Evolutionary conservation across 2,329 filamentous ascomycete species (phyloP).

Genomic region (Aspergillus uvarum): DNA sequence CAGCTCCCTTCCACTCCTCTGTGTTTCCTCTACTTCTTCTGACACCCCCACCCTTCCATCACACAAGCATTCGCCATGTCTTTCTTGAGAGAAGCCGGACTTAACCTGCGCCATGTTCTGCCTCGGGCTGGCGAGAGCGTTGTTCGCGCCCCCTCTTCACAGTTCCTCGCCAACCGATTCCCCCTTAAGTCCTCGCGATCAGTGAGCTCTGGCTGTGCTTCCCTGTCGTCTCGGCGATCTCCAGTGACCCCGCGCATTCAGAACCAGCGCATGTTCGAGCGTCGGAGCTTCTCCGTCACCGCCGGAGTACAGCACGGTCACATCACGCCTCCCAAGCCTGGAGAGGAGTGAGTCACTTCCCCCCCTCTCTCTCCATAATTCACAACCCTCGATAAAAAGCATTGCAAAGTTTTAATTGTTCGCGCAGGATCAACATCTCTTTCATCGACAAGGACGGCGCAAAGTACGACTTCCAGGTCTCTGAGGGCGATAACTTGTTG

Average conservation of each 20-base stretch:
- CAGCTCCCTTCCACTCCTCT: neutral
- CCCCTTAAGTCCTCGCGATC: constrained; percentile 23
- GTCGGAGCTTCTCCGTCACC: constrained; percentile 66
- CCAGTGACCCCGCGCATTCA: constrained; percentile 14
- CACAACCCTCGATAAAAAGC: neutral
- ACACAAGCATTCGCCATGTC: constrained; percentile 25
- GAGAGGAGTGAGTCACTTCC: constrained; percentile 72
- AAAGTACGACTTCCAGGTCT: constrained; percentile 73
- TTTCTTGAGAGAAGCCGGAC: constrained; percentile 35
- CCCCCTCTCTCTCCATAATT: too few relatives aligned
- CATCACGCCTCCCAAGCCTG: constrained; percentile 77
- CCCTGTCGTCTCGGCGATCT: constrained; percentile 14
- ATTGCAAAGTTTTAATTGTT: neutral
- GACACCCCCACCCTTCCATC: neutral
- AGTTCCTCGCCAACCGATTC: constrained; percentile 26
- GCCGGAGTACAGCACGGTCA: constrained; percentile 68
- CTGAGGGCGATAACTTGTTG: constrained; percentile 85
- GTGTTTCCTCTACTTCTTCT: neutral
- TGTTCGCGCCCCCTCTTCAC: constrained; percentile 29
- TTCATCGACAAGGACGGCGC: constrained; percentile 90
- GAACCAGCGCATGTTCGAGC: constrained; percentile 27
- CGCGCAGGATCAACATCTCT: constrained; percentile 73
- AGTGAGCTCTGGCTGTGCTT: constrained; percentile 14
- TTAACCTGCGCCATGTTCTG: constrained; percentile 48
- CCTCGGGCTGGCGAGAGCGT: constrained; percentile 55